Conservation (phyloP, 192 early-diverging fungal species). For the Coemansia sp. region DNA sequence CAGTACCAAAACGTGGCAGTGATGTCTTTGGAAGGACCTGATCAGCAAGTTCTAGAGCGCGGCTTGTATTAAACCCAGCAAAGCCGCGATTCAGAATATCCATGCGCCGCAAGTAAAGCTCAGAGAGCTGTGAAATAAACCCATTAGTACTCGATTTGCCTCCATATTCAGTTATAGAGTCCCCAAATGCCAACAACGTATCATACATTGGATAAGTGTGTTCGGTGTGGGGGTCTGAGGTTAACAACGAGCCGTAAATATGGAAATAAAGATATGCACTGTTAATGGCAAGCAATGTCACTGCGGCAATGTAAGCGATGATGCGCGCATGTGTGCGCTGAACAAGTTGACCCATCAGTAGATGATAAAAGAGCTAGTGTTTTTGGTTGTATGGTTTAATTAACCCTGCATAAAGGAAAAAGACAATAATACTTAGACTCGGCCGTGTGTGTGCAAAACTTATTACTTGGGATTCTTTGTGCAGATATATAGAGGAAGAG, state of each 20-base stretch:
- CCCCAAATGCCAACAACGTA: conserved; percentile 37
- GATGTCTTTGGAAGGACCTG: conserved; percentile 55
- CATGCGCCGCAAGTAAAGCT: conserved; percentile 64
- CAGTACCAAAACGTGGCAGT: background rate
- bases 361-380: background rate
- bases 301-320: background rate
- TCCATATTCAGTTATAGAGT: conserved; percentile 43
- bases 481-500: background rate
- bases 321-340: background rate
- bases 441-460: background rate
- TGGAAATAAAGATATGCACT: background rate
- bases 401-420: background rate
- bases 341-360: background rate
- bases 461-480: background rate
- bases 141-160: conserved; percentile 41
- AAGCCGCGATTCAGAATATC: conserved; percentile 82
- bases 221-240: background rate
- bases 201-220: conserved; percentile 23
- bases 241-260: background rate
- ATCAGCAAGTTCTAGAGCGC: conserved; percentile 57
- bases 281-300: background rate
- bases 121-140: conserved; percentile 54
- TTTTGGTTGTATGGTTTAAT: background rate
- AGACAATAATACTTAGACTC: background rate
- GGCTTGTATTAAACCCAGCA: conserved; percentile 73